Percentiles rank a stretch among this genome's conserved stretches.
Evolutionary conservation across 352 stramenopile species (phyloP).

Genomic region (Pythium vanterpoolii): DNA sequence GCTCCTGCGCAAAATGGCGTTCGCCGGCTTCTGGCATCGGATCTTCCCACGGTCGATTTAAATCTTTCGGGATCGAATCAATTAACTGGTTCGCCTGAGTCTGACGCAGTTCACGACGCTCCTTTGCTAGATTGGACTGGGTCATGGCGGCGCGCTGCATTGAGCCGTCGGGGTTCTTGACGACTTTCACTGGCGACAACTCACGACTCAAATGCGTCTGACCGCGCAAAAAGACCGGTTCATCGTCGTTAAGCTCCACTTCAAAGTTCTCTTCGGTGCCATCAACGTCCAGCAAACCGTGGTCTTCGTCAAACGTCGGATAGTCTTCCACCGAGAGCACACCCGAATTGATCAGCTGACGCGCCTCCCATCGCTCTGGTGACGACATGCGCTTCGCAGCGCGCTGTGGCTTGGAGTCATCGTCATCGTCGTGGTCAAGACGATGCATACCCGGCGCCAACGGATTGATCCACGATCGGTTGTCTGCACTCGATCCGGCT

Average conservation of each 20-base stretch:
- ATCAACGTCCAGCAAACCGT: slow-evolving; percentile 82
- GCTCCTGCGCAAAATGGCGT: slow-evolving; percentile 96
- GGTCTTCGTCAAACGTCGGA: slow-evolving; percentile 96
- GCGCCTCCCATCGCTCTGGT: slow-evolving; percentile 96
- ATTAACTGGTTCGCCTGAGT: slow-evolving; percentile 97
- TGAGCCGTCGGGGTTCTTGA: slow-evolving; percentile 99
- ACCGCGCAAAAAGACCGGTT: slow-evolving; percentile 96
- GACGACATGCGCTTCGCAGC: slow-evolving; percentile 91
- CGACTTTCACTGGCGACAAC: slow-evolving; percentile 96
- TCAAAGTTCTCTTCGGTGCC: slow-evolving; percentile 86
- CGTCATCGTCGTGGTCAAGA: slow-evolving; percentile 50
- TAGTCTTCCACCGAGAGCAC: slow-evolving; percentile 98
- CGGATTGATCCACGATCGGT: slow-evolving; percentile 82
- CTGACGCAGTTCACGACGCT: slow-evolving; percentile 95
- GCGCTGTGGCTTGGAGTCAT: slow-evolving; percentile 70
- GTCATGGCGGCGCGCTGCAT: slow-evolving; percentile 97
- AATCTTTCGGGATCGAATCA: slow-evolving; percentile 96
- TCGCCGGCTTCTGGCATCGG: slow-evolving; percentile 97
- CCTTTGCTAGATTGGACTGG: slow-evolving; percentile 95
- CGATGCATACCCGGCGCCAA: slow-evolving; percentile 80
- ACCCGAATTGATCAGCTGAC: slow-evolving; percentile 97
- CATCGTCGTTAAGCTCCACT: slow-evolving; percentile 96
- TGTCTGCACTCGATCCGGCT: slow-evolving; percentile 39
- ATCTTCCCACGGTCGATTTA: slow-evolving; percentile 98
- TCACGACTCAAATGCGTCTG: slow-evolving; percentile 91